Conservation (phyloP, 2,329 filamentous ascomycete genomes). For the Diplodia intermedia region DNA sequence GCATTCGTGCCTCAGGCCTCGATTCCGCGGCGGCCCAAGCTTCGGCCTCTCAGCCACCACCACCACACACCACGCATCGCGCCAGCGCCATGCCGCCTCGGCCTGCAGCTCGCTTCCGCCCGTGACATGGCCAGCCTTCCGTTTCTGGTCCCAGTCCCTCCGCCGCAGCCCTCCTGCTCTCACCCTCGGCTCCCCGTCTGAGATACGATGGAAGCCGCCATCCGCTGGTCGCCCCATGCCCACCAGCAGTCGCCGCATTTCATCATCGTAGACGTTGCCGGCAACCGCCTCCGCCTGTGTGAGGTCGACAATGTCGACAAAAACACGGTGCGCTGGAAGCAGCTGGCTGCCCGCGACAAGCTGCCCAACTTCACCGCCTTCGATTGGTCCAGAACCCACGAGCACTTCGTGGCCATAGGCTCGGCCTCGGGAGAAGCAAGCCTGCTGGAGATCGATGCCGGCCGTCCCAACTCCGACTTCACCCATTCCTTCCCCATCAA, state of each 20-base stretch:
- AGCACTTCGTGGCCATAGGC: slow-evolving; percentile 75
- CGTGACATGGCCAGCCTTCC: slow-evolving; percentile 25
- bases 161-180: slow-evolving; percentile 2
- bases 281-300: slow-evolving; percentile 65
- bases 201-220: slow-evolving; percentile 63
- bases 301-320: slow-evolving; percentile 50
- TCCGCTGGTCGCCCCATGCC: slow-evolving; percentile 69
- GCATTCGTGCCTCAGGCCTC: not conserved
- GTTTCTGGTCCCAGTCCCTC: not conserved
- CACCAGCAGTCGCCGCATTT: slow-evolving; percentile 61
- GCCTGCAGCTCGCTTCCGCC: slow-evolving; percentile 19
- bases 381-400: slow-evolving; percentile 68
- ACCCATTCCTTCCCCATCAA: slow-evolving; percentile 74
- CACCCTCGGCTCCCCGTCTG: not conserved
- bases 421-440: slow-evolving; percentile 77
- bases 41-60: not conserved
- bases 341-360: slow-evolving; percentile 60
- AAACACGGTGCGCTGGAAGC: slow-evolving; percentile 58
- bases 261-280: slow-evolving; percentile 66
- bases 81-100: not conserved
- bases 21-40: slow-evolving; percentile 3
- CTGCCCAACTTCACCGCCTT: slow-evolving; percentile 69
- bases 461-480: slow-evolving; percentile 50
- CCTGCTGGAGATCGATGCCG: slow-evolving; percentile 74
- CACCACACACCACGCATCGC: not conserved